Conservation (phyloP, 2,329 filamentous ascomycete genomes). For the Exophiala alcalophila region DNA sequence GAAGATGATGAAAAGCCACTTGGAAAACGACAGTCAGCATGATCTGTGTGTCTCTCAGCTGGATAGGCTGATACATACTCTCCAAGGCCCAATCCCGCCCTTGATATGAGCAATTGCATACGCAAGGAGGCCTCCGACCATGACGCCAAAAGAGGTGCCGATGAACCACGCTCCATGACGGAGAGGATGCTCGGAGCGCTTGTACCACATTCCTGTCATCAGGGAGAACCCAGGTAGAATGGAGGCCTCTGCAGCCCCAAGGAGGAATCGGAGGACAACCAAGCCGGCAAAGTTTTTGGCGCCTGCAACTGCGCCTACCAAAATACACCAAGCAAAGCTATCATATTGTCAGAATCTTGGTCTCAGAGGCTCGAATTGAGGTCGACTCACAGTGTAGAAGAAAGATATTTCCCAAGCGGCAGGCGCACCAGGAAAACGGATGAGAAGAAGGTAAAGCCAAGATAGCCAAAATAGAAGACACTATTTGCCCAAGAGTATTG, state of each 20-base stretch:
- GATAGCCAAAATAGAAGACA: conserved; percentile 38
- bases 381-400: conserved; percentile 27
- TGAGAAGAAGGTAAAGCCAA: conserved; percentile 41
- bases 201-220: conserved; percentile 42
- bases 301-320: no score
- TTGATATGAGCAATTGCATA: conserved; percentile 33
- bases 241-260: conserved; percentile 42
- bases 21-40: no score
- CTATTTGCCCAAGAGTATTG: conserved; percentile 36
- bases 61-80: conserved; percentile 26
- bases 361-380: no score
- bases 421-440: conserved; percentile 39
- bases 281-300: no score
- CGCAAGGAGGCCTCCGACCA: conserved; percentile 32
- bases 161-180: conserved; percentile 37
- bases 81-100: conserved; percentile 27
- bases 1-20: conserved; percentile 35
- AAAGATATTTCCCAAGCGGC: conserved; percentile 39
- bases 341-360: no score
- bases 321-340: no score
- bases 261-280: conserved; percentile 46
- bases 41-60: no score
- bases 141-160: conserved; percentile 34
- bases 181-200: conserved; percentile 35
- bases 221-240: conserved; percentile 38